These are phyloP conservation scores for Leccinum obscurum DNA, from an alignment of 768 basidiomycete species.

Conservation along the genomic window DNA sequence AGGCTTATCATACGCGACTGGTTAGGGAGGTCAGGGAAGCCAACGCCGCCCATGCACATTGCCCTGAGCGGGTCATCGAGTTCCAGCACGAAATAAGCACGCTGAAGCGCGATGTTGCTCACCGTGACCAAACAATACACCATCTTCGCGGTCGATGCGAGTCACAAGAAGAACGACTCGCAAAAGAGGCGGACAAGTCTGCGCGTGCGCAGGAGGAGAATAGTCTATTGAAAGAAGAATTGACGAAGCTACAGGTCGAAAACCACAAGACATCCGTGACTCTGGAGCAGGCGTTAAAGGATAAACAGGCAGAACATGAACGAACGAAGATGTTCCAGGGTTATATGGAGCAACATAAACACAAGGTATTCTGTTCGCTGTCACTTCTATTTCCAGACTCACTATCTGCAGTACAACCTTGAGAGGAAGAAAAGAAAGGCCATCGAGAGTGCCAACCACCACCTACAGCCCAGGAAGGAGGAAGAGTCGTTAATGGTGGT, in stretches of 20 bases:
- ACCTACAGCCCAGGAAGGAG: slow-evolving; percentile 15
- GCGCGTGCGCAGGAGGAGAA: slow-evolving; percentile 14
- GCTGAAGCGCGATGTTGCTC: slow-evolving; percentile 8
- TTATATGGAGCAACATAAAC: slow-evolving; percentile 21
- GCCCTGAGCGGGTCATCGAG: slow-evolving; percentile 9
- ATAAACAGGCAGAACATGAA: slow-evolving; percentile 17
- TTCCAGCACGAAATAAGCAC: slow-evolving; percentile 15
- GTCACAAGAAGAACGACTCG: slow-evolving; percentile 12
- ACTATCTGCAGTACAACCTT: slow-evolving; percentile 17
- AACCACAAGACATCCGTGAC: slow-evolving; percentile 20
- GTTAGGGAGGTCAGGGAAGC: slow-evolving; percentile 14
- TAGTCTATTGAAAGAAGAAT: slow-evolving; percentile 21
- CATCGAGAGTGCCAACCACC: slow-evolving; percentile 15
- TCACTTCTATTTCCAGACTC: neutral
- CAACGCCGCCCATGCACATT: slow-evolving; percentile 16
- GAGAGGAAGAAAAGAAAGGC: slow-evolving; percentile 31
- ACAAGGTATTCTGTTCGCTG: slow-evolving; percentile 17
- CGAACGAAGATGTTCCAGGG: slow-evolving; percentile 26
- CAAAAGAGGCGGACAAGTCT: slow-evolving; percentile 7
- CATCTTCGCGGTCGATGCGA: slow-evolving; percentile 19
- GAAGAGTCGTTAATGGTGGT: slow-evolving; percentile 33
- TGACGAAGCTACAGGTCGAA: slow-evolving; percentile 24
- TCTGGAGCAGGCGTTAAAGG: slow-evolving; percentile 17
- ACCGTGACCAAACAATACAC: slow-evolving; percentile 11
- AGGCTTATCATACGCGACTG: slow-evolving; percentile 11